These are phyloP conservation scores for Rasamsonia emersonii DNA, from an alignment of 2,329 filamentous ascomycete genomes.

Conservation along the genomic window DNA sequence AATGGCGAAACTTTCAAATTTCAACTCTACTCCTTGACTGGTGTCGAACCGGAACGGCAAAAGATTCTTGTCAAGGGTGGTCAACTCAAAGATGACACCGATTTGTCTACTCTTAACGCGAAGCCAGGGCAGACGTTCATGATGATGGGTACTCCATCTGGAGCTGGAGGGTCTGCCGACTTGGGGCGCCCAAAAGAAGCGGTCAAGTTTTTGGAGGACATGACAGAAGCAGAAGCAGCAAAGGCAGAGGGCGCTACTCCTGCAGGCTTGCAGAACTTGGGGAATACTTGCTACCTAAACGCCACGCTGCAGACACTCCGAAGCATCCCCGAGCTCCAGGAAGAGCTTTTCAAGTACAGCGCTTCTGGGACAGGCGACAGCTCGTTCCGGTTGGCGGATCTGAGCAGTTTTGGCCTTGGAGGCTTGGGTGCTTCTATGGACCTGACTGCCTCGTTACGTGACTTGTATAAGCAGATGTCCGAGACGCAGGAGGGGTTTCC, in stretches of 20 bases:
- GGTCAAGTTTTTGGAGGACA: slow-evolving; percentile 89
- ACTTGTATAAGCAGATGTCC: slow-evolving; percentile 81
- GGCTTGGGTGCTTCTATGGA: slow-evolving; percentile 56
- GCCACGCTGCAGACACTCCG: slow-evolving; percentile 89
- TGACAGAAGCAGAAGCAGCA: slow-evolving; percentile 89
- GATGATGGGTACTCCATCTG: slow-evolving; percentile 89
- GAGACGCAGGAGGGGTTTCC: slow-evolving; percentile 81
- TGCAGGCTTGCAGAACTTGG: slow-evolving; percentile 80
- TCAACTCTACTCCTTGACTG: slow-evolving; percentile 89
- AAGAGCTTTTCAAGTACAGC: slow-evolving; percentile 60
- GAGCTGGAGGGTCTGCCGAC: slow-evolving; percentile 49
- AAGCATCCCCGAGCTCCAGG: slow-evolving; percentile 81
- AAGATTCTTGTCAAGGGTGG: slow-evolving; percentile 92
- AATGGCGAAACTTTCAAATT: slow-evolving; percentile 92
- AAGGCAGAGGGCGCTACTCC: slow-evolving; percentile 75
- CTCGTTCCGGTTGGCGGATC: slow-evolving; percentile 31
- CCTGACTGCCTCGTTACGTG: slow-evolving; percentile 66
- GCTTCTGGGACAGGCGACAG: slow-evolving; percentile 23
- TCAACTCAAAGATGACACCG: slow-evolving; percentile 90
- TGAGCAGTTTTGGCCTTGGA: slow-evolving; percentile 49
- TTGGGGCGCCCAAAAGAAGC: slow-evolving; percentile 66
- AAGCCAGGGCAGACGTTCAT: slow-evolving; percentile 83
- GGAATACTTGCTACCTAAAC: slow-evolving; percentile 98
- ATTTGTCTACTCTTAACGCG: slow-evolving; percentile 72
- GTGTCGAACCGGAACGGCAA: slow-evolving; percentile 91